phyloP scores from a whole-genome alignment of 2,329 filamentous ascomycete species.

The Cordyceps tenuipes region DNA sequence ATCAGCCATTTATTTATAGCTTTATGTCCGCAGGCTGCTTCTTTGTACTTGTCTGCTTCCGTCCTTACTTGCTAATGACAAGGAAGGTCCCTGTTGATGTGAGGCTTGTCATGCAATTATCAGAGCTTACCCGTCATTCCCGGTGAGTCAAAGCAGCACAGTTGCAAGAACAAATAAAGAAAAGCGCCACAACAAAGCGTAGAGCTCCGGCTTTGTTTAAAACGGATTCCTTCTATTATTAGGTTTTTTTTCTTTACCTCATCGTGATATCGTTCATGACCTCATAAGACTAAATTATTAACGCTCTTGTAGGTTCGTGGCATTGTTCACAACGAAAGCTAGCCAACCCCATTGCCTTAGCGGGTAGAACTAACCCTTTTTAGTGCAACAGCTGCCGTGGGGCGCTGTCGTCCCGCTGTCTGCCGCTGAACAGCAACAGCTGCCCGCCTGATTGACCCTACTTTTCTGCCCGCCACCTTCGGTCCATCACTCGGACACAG shows the following conservation, averaged over 20 bases:
- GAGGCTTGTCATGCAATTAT: not conserved
- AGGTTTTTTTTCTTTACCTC: too few species aligned
- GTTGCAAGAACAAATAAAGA: not conserved
- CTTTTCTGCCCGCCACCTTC: not conserved
- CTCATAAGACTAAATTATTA: too few species aligned
- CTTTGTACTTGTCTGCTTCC: not conserved
- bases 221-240: too few species aligned
- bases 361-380: too few species aligned
- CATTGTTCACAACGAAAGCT: too few species aligned
- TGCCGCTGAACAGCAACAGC: not conserved
- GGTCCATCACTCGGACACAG: constrained; percentile 8
- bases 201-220: too few species aligned
- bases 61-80: not conserved
- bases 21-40: not conserved
- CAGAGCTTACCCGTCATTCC: not conserved
- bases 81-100: not conserved
- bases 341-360: too few species aligned
- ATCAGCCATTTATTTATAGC: too few species aligned
- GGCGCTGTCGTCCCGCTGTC: not conserved
- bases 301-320: too few species aligned
- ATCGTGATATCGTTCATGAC: too few species aligned
- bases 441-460: too few species aligned
- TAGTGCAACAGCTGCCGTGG: not conserved
- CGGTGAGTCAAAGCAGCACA: too few species aligned
- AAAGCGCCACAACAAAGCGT: not conserved